phyloP scores from a whole-genome alignment of 2,329 filamentous ascomycete genomes.

The Parascedosporium putredinis region DNA sequence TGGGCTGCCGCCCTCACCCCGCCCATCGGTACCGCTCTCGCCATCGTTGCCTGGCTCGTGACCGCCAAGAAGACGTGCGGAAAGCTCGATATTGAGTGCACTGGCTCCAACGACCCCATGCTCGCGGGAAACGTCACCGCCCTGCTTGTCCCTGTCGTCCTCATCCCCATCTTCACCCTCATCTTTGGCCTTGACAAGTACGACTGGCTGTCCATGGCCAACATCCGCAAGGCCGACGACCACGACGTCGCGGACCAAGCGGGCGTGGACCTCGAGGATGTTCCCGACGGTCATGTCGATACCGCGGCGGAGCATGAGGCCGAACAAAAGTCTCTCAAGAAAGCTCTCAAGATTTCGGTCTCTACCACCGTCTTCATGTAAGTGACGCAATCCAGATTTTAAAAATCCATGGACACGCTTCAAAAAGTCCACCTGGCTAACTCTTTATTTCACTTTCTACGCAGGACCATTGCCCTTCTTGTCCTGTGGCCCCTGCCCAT shows the following conservation, averaged over 20 bases:
- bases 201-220: conserved; percentile 75
- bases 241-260: conserved; percentile 40
- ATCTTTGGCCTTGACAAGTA: conserved; percentile 55
- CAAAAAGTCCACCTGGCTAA: background rate
- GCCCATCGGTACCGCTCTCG: conserved; percentile 53
- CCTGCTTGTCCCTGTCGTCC: conserved; percentile 63
- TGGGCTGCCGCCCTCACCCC: conserved; percentile 59
- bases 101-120: conserved; percentile 78
- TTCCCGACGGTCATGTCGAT: conserved; percentile 37
- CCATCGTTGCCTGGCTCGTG: conserved; percentile 66
- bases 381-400: conserved; percentile 26
- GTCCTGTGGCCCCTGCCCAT: conserved; percentile 89
- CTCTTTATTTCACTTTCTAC: too few relatives aligned
- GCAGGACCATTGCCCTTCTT: conserved; percentile 57
- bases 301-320: conserved; percentile 28
- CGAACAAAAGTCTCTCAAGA: conserved; percentile 39
- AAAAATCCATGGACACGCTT: background rate
- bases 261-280: conserved; percentile 36
- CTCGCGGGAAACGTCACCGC: conserved; percentile 77
- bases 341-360: conserved; percentile 38
- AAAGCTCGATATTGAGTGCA: conserved; percentile 58
- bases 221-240: conserved; percentile 71
- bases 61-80: conserved; percentile 62
- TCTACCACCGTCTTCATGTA: conserved; percentile 28
- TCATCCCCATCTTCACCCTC: conserved; percentile 67